A percentile compares a stretch with the other conserved stretches of the same genome.
Evolutionary conservation across 148 eudicot genomes (phyloP).

Genomic region (Hydrangea macrophylla): DNA sequence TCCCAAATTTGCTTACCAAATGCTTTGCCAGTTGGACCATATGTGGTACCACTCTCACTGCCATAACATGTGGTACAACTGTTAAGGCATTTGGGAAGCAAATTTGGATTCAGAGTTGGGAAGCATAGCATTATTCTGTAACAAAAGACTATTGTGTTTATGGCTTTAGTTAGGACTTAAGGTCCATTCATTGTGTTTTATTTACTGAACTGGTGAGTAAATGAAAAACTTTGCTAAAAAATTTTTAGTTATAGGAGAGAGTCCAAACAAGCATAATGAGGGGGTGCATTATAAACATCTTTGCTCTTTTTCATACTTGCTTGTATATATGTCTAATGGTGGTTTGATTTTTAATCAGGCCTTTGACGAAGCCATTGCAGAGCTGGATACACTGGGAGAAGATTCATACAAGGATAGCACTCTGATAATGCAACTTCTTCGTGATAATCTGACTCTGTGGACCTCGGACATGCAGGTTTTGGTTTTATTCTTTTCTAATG

Average conservation of each 20-base stretch:
- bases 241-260: no score
- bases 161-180: neutral
- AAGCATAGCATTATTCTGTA: no score
- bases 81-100: no score
- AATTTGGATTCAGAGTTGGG: no score
- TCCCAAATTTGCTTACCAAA: no score
- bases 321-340: neutral
- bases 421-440: constrained; percentile 36
- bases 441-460: constrained; percentile 31
- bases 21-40: no score
- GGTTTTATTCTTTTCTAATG: neutral
- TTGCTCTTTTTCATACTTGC: neutral
- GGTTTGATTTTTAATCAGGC: constrained; percentile 17
- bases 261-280: no score
- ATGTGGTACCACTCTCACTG: no score
- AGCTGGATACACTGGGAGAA: constrained; percentile 33
- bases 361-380: constrained; percentile 40
- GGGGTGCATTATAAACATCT: no score
- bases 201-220: neutral
- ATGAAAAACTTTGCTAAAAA: neutral
- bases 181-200: neutral
- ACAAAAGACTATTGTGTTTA: neutral
- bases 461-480: constrained; percentile 26
- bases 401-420: constrained; percentile 40
- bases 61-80: no score